Base-by-base conservation (phyloP, 2,329 filamentous ascomycete genomes). In the Periconia macrospinosa region DNA sequence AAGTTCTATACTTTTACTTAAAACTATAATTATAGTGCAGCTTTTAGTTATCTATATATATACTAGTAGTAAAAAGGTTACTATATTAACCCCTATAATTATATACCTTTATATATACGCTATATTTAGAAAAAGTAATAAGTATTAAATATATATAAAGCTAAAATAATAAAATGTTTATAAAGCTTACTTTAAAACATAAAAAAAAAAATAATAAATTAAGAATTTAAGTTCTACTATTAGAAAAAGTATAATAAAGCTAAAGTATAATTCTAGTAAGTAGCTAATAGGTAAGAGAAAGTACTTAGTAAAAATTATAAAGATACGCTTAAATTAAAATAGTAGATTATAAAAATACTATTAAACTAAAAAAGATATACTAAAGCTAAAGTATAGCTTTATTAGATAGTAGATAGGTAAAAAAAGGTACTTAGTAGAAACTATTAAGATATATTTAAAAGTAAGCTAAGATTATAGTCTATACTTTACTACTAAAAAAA, bases 211-310 rank as follows among this genome's bases (percentile, higher is more conserved):
- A 8, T 27, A 27, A 8, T 37, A 3, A 37, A 37, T 13, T 10
- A n/a, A n/a, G 47, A n/a, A 42, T 27, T 27, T 17, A 13, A 17
- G 33, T 40, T 50, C 11, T 50, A 35, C 23, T 3, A 50, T 50
- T 40, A 50, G 48, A 17, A 45, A 40, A 45, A 50, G 48, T 50
- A 50, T 17, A 45, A 20, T 27, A 40, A 50, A 17, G 27, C 48
- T 18, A 40, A 50, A 40, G 30, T 15, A 19, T 9, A n/a, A 27
- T 30, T 27, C 23, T 8, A 27, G 23, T 8, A 27, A 20, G 35
- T 40, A 44, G 47, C 30, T 5, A 5, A 50, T 8, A 20, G 40
- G 40, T 35, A 17, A 17, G 47, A 50, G 47, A 50, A 19, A 33
- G 30, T 27, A 8, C 23, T 27, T 8, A 8, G 23, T 8, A 27